Evolutionary conservation across 2,329 filamentous ascomycete genomes (phyloP).

Genomic region (Cryphonectria nitschkei): DNA sequence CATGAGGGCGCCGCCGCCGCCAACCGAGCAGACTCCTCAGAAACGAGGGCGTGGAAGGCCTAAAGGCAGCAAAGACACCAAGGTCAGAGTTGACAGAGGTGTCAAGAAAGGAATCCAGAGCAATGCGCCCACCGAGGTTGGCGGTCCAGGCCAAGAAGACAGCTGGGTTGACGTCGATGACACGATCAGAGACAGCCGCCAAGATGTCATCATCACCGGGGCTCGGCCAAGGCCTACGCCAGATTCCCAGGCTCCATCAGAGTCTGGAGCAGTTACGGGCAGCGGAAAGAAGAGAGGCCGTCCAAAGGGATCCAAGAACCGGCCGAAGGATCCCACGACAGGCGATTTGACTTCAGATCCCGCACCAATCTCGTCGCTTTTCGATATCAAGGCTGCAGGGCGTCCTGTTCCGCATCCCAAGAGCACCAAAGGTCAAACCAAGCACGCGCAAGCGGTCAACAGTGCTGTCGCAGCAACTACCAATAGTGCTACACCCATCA

Average conservation of each 20-base stretch:
- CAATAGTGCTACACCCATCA: background rate
- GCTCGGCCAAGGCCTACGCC: slow-evolving; percentile 14
- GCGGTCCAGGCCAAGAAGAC: slow-evolving; percentile 39
- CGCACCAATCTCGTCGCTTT: slow-evolving; percentile 21
- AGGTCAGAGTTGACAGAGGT: slow-evolving; percentile 53
- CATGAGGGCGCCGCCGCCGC: slow-evolving; percentile 24
- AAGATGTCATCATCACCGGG: slow-evolving; percentile 16
- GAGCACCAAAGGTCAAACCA: slow-evolving; percentile 50
- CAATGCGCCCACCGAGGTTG: slow-evolving; percentile 22
- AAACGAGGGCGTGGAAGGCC: slow-evolving; percentile 58
- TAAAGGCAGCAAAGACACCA: slow-evolving; percentile 59
- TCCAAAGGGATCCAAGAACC: slow-evolving; percentile 58
- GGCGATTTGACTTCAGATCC: slow-evolving; percentile 10
- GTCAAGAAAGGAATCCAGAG: slow-evolving; percentile 50
- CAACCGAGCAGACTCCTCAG: slow-evolving; percentile 36
- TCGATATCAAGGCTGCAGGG: slow-evolving; percentile 6
- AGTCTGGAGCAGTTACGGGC: slow-evolving; percentile 30
- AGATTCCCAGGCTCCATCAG: slow-evolving; percentile 6
- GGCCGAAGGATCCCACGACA: slow-evolving; percentile 41
- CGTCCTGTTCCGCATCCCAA: slow-evolving; percentile 45
- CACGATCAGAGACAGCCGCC: slow-evolving; percentile 25
- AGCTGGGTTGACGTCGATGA: slow-evolving; percentile 53
- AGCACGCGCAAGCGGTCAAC: slow-evolving; percentile 30
- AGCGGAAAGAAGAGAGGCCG: slow-evolving; percentile 48
- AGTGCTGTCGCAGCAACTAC: slow-evolving; percentile 3